Base-by-base conservation (phyloP, 2,329 filamentous ascomycete species). In the Cladorrhinum sp. region DNA sequence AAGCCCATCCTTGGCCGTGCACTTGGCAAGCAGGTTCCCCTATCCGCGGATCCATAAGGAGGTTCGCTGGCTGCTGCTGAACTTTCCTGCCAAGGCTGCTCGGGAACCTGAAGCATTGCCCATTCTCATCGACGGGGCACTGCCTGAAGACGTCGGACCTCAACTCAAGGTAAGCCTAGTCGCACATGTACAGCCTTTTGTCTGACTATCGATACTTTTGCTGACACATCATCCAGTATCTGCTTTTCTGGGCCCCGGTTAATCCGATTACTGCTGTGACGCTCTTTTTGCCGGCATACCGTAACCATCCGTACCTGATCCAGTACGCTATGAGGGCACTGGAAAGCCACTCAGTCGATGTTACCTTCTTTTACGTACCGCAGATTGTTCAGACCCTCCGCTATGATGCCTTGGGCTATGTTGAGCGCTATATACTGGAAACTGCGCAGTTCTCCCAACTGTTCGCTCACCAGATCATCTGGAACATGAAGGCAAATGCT, bases 401-500 rank as follows among this genome's bases (percentile, higher is more conserved):
- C 58, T 97, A 98, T 69, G 95, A 99, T 79, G 85, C 84, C 12
- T 81, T 99, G 23, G 95, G 95, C 59, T 99, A 99, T 71, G 93
- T 97, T 1, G 92, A 97, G 75, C 86, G 94, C 50, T 99, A 97
- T 72, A 98, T 99, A 59, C 82, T 98, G 16, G 95, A 99, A 77
- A 97, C 96, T 0, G 95, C 93, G 1, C 94, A 96, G 69, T 93
- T 96, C 71, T 98, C 95, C n/a, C 95, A 98, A 74, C 79, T 98
- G 8, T 99, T 99, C 75, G 94, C 96, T 2, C 96, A 99, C 74
- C 95, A 99, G 71, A 98, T 99, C 67, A 99, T 99, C 72, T 99
- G 96, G 95, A 99, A 99, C 73, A 99, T 99, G 89, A 99, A 98
- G 74, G 95, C 95, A 30, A 99, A 99, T 74, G 91, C 93, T 1